phyloP scores from a whole-genome alignment of 1,139 yeast genomes.

The Meyerozyma guilliermondii region DNA sequence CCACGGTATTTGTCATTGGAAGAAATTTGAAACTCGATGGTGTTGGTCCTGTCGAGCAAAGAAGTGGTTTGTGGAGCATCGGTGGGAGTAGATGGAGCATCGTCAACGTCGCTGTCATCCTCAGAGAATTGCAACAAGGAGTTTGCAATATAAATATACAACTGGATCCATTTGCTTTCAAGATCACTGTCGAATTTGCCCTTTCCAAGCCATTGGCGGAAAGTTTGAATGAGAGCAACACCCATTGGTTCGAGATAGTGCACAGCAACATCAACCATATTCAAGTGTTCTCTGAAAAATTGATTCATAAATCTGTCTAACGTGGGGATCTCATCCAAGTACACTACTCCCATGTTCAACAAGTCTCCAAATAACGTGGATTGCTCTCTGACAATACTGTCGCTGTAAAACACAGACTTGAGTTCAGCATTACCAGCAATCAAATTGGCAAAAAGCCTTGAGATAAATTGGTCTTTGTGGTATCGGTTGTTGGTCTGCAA shows the following conservation, averaged over 20 bases:
- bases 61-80: conserved; percentile 6
- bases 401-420: conserved; percentile 20
- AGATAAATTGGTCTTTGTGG: conserved; percentile 25
- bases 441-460: conserved; percentile 31
- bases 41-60: conserved; percentile 10
- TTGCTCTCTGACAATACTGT: conserved; percentile 25
- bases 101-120: conserved; percentile 12
- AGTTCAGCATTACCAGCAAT: conserved; percentile 26
- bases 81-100: conserved; percentile 5
- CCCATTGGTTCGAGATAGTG: conserved; percentile 43
- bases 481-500: conserved; percentile 25
- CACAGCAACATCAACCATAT: conserved; percentile 21
- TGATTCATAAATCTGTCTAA: conserved; percentile 31
- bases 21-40: conserved; percentile 19
- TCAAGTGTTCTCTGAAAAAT: conserved; percentile 30
- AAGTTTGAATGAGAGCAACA: conserved; percentile 32
- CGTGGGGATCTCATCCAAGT: conserved; percentile 24
- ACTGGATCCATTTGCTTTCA: conserved; percentile 38
- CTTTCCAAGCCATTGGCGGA: conserved; percentile 33
- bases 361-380: conserved; percentile 32
- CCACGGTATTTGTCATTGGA: conserved; percentile 39
- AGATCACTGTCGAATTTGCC: conserved; percentile 26
- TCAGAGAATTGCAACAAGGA: conserved; percentile 24
- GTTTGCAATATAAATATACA: conserved; percentile 38
- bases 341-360: conserved; percentile 27